These are phyloP conservation scores for Azolla pinnata DNA, from an alignment of 75 land plant genomes.

Conservation along the genomic window DNA sequence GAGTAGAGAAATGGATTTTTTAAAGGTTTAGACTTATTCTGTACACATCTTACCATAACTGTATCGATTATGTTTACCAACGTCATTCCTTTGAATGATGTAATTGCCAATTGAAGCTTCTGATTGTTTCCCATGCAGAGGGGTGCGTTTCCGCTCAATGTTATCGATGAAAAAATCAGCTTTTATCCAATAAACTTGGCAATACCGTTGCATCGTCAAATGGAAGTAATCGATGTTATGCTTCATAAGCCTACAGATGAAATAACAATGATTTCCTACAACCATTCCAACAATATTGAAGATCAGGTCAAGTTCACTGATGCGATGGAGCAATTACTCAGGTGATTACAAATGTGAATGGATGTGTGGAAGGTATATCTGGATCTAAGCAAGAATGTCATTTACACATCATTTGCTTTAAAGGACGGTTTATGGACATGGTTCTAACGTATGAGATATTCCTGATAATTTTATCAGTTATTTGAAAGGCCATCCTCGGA, in stretches of 20 bases:
- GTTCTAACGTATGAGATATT: background rate
- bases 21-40: constrained; percentile 17
- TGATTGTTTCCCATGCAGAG: constrained; percentile 41
- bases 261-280: constrained; percentile 43
- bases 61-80: no score
- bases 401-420: background rate
- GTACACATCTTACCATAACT: constrained; percentile 1
- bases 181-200: constrained; percentile 58
- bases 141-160: constrained; percentile 74
- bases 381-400: background rate
- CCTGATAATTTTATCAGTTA: constrained; percentile 38
- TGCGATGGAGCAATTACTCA: constrained; percentile 51
- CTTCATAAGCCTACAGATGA: constrained; percentile 97
- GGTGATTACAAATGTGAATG: constrained; percentile 27
- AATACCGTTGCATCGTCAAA: constrained; percentile 42
- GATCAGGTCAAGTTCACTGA: constrained; percentile 47
- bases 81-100: no score
- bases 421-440: background rate
- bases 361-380: background rate
- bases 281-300: constrained; percentile 6
- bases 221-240: constrained; percentile 49
- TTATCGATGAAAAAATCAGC: constrained; percentile 48
- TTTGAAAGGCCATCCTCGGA: constrained; percentile 32
- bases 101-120: background rate
- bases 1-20: constrained; percentile 34